phyloP scores from a whole-genome alignment of 2,329 filamentous ascomycete species.

The Chaetomiaceae sp. region DNA sequence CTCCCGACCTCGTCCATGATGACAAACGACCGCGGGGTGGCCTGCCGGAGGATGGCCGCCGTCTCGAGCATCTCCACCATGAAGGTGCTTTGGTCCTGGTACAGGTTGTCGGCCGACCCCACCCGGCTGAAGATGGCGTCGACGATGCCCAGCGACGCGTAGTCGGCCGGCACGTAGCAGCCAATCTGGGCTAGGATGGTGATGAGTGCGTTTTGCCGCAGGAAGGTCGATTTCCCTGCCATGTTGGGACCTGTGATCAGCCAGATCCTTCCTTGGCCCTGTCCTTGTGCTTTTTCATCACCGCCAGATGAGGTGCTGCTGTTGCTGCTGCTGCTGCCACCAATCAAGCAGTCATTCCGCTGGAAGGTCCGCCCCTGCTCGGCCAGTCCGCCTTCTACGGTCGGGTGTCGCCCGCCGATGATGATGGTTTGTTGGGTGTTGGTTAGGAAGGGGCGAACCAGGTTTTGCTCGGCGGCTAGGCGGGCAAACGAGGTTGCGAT shows the following conservation, averaged over 20 bases:
- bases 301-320: too few species aligned
- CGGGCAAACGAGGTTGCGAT: slow-evolving; percentile 80
- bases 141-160: slow-evolving; percentile 84
- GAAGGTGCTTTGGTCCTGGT: slow-evolving; percentile 90
- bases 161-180: slow-evolving; percentile 84
- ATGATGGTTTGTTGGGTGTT: slow-evolving; percentile 60
- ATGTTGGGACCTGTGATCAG: slow-evolving; percentile 87
- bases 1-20: slow-evolving; percentile 98
- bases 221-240: slow-evolving; percentile 94
- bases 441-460: slow-evolving; percentile 70
- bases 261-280: slow-evolving; percentile 54
- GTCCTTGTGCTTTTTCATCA: slow-evolving; percentile 21
- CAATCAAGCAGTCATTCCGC: slow-evolving; percentile 79
- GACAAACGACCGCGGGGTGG: slow-evolving; percentile 80
- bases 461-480: slow-evolving; percentile 68
- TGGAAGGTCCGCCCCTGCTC: slow-evolving; percentile 79
- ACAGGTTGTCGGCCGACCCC: slow-evolving; percentile 93
- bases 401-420: slow-evolving; percentile 83
- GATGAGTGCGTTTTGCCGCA: slow-evolving; percentile 92
- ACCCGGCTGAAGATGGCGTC: slow-evolving; percentile 93
- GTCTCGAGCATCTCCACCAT: slow-evolving; percentile 99
- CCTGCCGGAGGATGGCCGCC: slow-evolving; percentile 78
- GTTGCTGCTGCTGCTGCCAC: slow-evolving; percentile 41
- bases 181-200: slow-evolving; percentile 90
- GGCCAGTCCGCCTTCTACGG: slow-evolving; percentile 77